Conservation (phyloP, 805 yeast genomes). For the Ogataea saltuana region DNA sequence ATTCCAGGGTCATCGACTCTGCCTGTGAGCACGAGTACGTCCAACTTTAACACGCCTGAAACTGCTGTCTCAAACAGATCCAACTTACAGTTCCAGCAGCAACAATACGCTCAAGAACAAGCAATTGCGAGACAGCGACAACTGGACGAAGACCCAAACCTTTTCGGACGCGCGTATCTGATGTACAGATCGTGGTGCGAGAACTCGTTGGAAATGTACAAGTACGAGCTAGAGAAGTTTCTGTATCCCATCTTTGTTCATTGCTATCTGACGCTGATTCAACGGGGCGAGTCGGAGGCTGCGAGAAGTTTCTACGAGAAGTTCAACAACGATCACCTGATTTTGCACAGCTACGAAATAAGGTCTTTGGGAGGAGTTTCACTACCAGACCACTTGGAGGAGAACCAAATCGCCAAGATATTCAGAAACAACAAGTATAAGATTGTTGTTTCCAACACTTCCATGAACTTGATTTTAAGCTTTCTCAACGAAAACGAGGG, state of each 20-base stretch:
- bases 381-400: constrained; percentile 76
- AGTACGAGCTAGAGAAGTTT: constrained; percentile 79
- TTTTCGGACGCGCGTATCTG: constrained; percentile 77
- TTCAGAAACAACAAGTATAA: constrained; percentile 74
- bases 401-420: constrained; percentile 77
- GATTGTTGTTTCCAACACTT: constrained; percentile 75
- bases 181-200: constrained; percentile 88
- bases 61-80: constrained; percentile 38
- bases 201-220: constrained; percentile 85
- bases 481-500: constrained; percentile 91
- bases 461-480: constrained; percentile 79
- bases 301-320: constrained; percentile 78
- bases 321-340: constrained; percentile 68
- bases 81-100: constrained; percentile 35
- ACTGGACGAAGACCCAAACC: constrained; percentile 60
- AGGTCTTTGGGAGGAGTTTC: constrained; percentile 71
- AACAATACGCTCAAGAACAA: constrained; percentile 29
- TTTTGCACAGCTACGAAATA: constrained; percentile 78
- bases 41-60: constrained; percentile 33
- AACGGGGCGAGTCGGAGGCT: constrained; percentile 55
- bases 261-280: constrained; percentile 75
- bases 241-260: constrained; percentile 93
- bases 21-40: constrained; percentile 49
- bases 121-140: constrained; percentile 36
- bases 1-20: constrained; percentile 51